Percentiles rank a stretch among this genome's conserved stretches.
These are phyloP conservation scores for Catunica adiposa DNA, from an alignment of 2,329 filamentous ascomycete species.

Conservation along the genomic window DNA sequence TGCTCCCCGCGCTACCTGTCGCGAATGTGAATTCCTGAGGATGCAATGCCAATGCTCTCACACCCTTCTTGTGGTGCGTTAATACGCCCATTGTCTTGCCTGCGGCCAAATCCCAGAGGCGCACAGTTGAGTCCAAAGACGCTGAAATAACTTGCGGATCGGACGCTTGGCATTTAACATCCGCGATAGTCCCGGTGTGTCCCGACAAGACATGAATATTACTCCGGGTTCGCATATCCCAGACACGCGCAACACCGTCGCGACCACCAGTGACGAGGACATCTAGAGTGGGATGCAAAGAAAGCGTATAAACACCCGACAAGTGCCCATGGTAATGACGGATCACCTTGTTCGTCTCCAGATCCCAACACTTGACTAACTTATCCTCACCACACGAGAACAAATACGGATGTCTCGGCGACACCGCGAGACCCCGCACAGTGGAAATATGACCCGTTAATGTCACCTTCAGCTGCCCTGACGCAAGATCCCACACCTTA, in stretches of 20 bases:
- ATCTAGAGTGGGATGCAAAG: conserved; percentile 86
- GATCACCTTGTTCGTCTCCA: conserved; percentile 99
- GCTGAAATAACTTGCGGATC: conserved; percentile 89
- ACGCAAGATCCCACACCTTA: conserved; percentile 95
- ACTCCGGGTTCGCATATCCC: conserved; percentile 94
- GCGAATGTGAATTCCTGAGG: conserved; percentile 94
- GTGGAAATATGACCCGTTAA: conserved; percentile 90
- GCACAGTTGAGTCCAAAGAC: conserved; percentile 82
- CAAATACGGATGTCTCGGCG: conserved; percentile 83
- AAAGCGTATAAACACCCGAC: conserved; percentile 84
- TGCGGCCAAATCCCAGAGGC: conserved; percentile 88
- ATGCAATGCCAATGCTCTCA: conserved; percentile 68
- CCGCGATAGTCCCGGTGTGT: conserved; percentile 78
- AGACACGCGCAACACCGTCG: conserved; percentile 86
- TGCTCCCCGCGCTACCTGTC: conserved; percentile 74
- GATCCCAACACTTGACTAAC: conserved; percentile 99
- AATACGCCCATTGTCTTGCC: conserved; percentile 92
- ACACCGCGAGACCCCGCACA: conserved; percentile 80
- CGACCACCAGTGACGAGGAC: conserved; percentile 87
- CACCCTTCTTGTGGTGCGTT: conserved; percentile 97
- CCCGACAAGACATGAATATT: conserved; percentile 89
- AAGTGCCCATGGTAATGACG: conserved; percentile 94
- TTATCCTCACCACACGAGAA: conserved; percentile 98
- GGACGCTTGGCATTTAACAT: conserved; percentile 83
- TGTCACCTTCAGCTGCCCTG: conserved; percentile 67